These are phyloP conservation scores for Ramalina peruviana DNA, from an alignment of 495 filamentous ascomycete species.

Conservation along the genomic window DNA sequence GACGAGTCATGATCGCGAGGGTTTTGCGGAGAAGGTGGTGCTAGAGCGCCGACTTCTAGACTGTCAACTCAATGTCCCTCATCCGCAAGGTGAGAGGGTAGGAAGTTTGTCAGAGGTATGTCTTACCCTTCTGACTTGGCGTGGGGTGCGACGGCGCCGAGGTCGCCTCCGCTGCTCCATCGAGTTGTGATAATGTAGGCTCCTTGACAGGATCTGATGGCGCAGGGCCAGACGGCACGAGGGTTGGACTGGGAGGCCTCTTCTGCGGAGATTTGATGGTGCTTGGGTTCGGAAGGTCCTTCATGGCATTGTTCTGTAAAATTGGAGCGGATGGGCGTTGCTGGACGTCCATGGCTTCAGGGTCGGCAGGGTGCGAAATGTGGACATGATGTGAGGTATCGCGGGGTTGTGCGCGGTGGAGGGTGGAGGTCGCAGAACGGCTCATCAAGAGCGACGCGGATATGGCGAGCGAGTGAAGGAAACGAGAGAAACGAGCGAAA, in stretches of 20 bases:
- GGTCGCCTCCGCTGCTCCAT: not conserved
- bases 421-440: conserved; percentile 4
- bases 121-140: conserved; percentile 15
- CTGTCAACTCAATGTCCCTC: too few relatives aligned
- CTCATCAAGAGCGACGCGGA: conserved; percentile 6
- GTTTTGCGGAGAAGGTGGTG: too few relatives aligned
- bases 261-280: not conserved
- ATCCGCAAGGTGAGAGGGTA: conserved; percentile 4
- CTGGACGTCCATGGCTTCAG: conserved; percentile 18
- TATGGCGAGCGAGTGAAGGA: conserved; percentile 1
- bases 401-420: not conserved
- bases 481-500: not conserved
- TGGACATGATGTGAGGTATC: conserved; percentile 14
- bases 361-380: conserved; percentile 6
- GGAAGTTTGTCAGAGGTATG: conserved; percentile 5
- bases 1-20: not conserved
- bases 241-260: too few relatives aligned
- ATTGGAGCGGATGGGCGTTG: conserved; percentile 5
- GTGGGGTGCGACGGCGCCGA: not conserved
- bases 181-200: not conserved
- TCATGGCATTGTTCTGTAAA: conserved; percentile 9
- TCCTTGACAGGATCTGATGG: too few relatives aligned
- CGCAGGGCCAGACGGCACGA: too few relatives aligned
- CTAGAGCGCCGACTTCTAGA: too few relatives aligned
- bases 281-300: conserved; percentile 4